Evolutionary conservation across 345 rosid species (phyloP).

Genomic region (Garcia nutans): DNA sequence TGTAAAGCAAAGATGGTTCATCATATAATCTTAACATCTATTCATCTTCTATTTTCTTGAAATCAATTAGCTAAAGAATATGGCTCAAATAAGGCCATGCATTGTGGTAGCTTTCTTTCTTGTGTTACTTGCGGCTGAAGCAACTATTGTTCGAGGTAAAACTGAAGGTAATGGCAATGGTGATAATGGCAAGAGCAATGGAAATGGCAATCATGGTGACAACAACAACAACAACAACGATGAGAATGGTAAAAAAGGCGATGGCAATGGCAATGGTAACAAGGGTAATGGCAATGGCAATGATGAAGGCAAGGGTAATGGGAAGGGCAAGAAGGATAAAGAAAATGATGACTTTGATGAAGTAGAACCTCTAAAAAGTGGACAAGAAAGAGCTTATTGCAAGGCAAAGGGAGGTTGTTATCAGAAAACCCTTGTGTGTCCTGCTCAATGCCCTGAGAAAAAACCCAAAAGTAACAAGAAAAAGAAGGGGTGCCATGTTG

Average conservation of each 20-base stretch:
- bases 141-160: constrained; percentile 21
- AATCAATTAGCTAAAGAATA: background rate
- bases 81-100: constrained; percentile 22
- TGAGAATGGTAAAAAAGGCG: constrained; percentile 5
- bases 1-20: no score
- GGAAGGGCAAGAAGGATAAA: background rate
- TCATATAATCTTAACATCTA: background rate
- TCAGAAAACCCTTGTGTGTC: constrained; percentile 51
- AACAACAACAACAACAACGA: constrained; percentile 5
- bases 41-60: background rate
- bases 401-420: constrained; percentile 40
- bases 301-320: constrained; percentile 13
- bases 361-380: constrained; percentile 28
- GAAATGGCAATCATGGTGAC: constrained; percentile 15
- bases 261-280: background rate
- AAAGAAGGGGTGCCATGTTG: constrained; percentile 64
- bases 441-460: constrained; percentile 62
- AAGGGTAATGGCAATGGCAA: constrained; percentile 5
- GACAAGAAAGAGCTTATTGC: constrained; percentile 55
- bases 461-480: constrained; percentile 63
- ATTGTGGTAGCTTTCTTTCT: constrained; percentile 34
- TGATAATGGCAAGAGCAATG: background rate
- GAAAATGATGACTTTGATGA: constrained; percentile 28
- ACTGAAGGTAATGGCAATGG: background rate
- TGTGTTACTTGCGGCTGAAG: constrained; percentile 38